These are phyloP conservation scores for Nematodospora anomalae DNA, from an alignment of 1,139 yeast genomes.

Conservation along the genomic window DNA sequence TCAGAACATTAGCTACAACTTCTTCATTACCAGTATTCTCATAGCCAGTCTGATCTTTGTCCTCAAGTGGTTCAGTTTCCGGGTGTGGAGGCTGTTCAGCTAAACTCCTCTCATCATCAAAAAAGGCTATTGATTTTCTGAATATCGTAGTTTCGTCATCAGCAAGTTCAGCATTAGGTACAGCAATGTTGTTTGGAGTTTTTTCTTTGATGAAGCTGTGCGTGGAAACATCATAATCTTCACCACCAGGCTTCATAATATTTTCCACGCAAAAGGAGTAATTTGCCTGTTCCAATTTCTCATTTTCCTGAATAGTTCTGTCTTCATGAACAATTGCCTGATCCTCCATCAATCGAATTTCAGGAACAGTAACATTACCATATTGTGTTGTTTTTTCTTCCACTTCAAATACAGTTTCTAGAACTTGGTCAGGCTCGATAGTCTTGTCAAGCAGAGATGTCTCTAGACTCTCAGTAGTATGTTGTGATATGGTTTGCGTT, in stretches of 20 bases:
- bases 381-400: too few species aligned
- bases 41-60: neutral
- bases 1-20: neutral
- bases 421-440: too few species aligned
- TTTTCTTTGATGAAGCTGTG: neutral
- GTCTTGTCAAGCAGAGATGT: neutral
- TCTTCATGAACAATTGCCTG: too few species aligned
- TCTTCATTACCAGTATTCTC: neutral
- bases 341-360: too few species aligned
- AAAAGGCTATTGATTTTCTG: neutral
- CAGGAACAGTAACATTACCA: neutral
- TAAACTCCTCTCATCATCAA: neutral
- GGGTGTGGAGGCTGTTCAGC: slow-evolving; percentile 13
- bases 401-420: too few species aligned
- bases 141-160: neutral
- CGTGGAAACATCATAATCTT: neutral
- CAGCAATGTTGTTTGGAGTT: neutral
- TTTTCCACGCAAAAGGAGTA: too few species aligned
- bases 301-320: neutral
- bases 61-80: neutral
- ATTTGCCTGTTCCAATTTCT: too few species aligned
- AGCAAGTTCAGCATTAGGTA: neutral
- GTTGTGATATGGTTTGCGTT: slow-evolving; percentile 13
- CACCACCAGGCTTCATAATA: neutral
- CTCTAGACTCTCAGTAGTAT: neutral